phyloP scores from a whole-genome alignment of 108 stramenopile species.

The Skeletonema potamos region DNA sequence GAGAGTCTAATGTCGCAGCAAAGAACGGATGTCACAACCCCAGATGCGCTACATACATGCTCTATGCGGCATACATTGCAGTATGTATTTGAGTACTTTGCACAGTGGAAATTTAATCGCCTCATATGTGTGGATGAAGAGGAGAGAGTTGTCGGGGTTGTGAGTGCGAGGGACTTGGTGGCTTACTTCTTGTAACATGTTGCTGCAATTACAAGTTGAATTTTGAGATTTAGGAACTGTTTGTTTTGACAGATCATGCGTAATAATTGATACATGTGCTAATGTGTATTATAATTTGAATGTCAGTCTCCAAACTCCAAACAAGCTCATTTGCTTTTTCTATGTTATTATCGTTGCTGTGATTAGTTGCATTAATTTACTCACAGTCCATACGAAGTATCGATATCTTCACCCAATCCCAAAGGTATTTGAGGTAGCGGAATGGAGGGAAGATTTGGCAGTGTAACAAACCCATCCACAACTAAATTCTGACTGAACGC shows the following conservation, averaged over 20 bases:
- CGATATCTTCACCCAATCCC: constrained; percentile 45
- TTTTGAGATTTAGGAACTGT: not conserved
- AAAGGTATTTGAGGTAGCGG: constrained; percentile 46
- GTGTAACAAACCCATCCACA: constrained; percentile 76
- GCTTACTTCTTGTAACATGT: constrained; percentile 82
- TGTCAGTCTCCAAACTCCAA: not conserved
- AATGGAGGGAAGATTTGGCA: constrained; percentile 43
- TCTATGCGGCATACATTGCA: constrained; percentile 76
- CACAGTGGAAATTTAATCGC: constrained; percentile 86
- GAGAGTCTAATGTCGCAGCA: constrained; percentile 76
- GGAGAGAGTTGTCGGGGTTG: constrained; percentile 81
- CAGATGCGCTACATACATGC: constrained; percentile 90
- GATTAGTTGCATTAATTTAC: not conserved
- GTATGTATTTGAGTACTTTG: constrained; percentile 91
- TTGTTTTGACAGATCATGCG: not conserved
- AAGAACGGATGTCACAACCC: constrained; percentile 78
- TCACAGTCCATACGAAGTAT: constrained; percentile 20
- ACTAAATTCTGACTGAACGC: constrained; percentile 83
- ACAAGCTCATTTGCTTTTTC: not conserved
- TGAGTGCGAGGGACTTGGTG: constrained; percentile 85
- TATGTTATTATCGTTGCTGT: no score
- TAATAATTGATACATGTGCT: constrained; percentile 3
- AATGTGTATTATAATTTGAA: not conserved
- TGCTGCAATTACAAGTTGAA: not conserved
- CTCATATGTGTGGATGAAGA: constrained; percentile 80